A percentile compares a stretch with the other conserved stretches of the same genome.
Conservation (phyloP, 2,329 filamentous ascomycete genomes). For the Claviceps maximensis region DNA sequence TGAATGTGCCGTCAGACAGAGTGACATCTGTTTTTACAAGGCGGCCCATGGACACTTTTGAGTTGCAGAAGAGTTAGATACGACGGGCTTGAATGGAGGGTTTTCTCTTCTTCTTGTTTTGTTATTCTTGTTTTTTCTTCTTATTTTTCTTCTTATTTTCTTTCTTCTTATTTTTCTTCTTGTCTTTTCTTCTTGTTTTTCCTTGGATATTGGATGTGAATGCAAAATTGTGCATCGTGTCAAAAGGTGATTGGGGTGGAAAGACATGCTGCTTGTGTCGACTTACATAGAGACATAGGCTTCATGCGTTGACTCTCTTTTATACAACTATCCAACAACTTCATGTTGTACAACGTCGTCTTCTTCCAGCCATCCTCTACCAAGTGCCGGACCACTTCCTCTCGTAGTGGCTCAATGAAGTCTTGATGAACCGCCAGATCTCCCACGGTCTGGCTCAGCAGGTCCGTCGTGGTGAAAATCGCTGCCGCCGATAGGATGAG, state of each 20-base stretch:
- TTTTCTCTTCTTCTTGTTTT: background rate
- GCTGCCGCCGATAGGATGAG: constrained; percentile 28
- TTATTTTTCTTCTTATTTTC: too few relatives aligned
- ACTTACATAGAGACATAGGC: constrained; percentile 21
- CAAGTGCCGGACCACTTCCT: constrained; percentile 21
- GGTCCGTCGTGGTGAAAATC: constrained; percentile 38
- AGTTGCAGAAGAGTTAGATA: background rate
- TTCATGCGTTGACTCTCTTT: constrained; percentile 33
- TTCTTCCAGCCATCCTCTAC: constrained; percentile 3
- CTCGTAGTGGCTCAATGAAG: constrained; percentile 24
- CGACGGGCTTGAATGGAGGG: background rate
- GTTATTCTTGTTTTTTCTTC: too few relatives aligned
- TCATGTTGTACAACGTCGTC: constrained; percentile 17
- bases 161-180: background rate
- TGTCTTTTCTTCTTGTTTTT: too few relatives aligned
- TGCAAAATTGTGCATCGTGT: background rate
- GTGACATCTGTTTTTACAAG: background rate
- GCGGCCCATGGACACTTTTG: constrained; percentile 5
- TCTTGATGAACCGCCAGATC: constrained; percentile 26
- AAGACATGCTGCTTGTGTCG: too few relatives aligned
- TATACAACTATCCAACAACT: constrained; percentile 32
- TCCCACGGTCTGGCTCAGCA: constrained; percentile 7
- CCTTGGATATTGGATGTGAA: background rate
- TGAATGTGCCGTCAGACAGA: constrained; percentile 6
- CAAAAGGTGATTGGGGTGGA: background rate